These are phyloP conservation scores for Penicillium sclerotigenum DNA, from an alignment of 2,329 filamentous ascomycete genomes.

Conservation along the genomic window DNA sequence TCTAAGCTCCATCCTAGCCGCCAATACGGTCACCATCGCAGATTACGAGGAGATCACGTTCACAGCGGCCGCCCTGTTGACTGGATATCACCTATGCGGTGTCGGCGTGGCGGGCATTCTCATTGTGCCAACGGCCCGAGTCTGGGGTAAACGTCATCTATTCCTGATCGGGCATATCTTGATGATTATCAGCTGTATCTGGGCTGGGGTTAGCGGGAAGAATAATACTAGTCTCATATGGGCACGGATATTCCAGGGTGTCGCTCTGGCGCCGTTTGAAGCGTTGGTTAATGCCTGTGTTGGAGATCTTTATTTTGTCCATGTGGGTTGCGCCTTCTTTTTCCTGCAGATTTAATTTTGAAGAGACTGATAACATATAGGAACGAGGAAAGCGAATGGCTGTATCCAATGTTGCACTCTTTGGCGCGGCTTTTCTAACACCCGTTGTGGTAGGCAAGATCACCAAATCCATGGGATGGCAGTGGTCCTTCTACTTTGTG, in stretches of 20 bases:
- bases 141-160: conserved; percentile 89
- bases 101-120: conserved; percentile 77
- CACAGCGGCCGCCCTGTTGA: conserved; percentile 75
- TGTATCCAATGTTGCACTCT: conserved; percentile 66
- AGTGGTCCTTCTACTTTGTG: conserved; percentile 85
- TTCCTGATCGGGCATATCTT: conserved; percentile 76
- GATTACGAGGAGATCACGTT: conserved; percentile 64
- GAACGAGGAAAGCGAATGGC: conserved; percentile 85
- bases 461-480: conserved; percentile 70
- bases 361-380: conserved; percentile 34
- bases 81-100: conserved; percentile 82
- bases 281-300: conserved; percentile 84
- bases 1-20: conserved; percentile 80
- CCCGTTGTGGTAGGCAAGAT: conserved; percentile 91
- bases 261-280: conserved; percentile 85
- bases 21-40: conserved; percentile 77
- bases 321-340: conserved; percentile 52
- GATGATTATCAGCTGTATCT: conserved; percentile 69
- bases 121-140: conserved; percentile 80
- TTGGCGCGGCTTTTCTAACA: conserved; percentile 70
- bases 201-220: conserved; percentile 68
- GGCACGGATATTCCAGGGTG: conserved; percentile 79
- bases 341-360: not conserved
- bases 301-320: conserved; percentile 87
- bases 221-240: conserved; percentile 71